Percentiles rank a stretch among this genome's conserved stretches.
Evolutionary conservation across 805 yeast species (phyloP).

Genomic region (Candida sakaeoensis): DNA sequence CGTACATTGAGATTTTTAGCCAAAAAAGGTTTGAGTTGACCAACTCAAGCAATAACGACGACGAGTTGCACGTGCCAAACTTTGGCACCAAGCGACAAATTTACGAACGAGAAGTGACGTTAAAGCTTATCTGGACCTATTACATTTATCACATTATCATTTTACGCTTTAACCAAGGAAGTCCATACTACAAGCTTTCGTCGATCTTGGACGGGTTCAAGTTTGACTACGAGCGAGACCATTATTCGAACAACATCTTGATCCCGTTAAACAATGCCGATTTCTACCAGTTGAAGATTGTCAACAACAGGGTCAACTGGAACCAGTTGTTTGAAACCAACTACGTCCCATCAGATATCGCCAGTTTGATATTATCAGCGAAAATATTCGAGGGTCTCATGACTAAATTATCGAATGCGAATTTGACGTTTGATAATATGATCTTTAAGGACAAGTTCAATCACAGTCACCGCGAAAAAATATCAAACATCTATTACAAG

Average conservation of each 20-base stretch:
- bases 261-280: conserved; percentile 16
- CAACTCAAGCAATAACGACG: neutral
- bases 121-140: conserved; percentile 23
- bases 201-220: conserved; percentile 8
- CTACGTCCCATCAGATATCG: conserved; percentile 5
- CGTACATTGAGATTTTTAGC: conserved; percentile 15
- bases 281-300: conserved; percentile 7
- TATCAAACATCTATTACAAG: neutral
- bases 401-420: conserved; percentile 6
- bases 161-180: conserved; percentile 17
- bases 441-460: conserved; percentile 2
- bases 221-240: conserved; percentile 13
- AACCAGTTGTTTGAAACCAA: conserved; percentile 6
- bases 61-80: conserved; percentile 6
- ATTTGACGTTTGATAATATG: conserved; percentile 1
- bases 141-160: conserved; percentile 15
- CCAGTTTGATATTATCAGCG: conserved; percentile 5
- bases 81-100: conserved; percentile 15
- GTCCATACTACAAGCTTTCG: conserved; percentile 16
- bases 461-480: neutral
- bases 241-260: conserved; percentile 13
- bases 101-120: conserved; percentile 19
- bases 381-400: conserved; percentile 7
- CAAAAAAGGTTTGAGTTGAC: conserved; percentile 7
- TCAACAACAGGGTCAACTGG: conserved; percentile 11